phyloP scores from a whole-genome alignment of 1,284 basidiomycete species.

The Cryptococcus sp. region DNA sequence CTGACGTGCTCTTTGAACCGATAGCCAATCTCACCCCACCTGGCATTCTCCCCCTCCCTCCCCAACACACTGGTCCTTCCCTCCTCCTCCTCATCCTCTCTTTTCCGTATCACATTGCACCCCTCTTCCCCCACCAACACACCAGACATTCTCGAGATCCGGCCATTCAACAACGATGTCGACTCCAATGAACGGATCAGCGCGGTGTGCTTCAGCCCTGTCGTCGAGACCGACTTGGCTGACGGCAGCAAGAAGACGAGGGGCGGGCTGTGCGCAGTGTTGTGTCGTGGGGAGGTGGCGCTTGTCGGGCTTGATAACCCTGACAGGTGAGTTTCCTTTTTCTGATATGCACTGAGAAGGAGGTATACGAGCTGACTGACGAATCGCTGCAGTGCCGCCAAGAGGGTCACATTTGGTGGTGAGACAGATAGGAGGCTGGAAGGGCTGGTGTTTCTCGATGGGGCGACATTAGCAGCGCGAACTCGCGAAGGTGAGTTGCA shows the following conservation, averaged over 20 bases:
- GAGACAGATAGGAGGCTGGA: conserved; percentile 6
- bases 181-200: not conserved
- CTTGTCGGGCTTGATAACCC: conserved; percentile 12
- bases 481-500: conserved; percentile 6
- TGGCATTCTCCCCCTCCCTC: conserved; percentile 12
- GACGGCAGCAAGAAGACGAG: conserved; percentile 7
- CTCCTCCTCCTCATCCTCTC: conserved; percentile 1
- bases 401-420: conserved; percentile 13
- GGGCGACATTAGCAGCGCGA: conserved; percentile 16
- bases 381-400: conserved; percentile 4
- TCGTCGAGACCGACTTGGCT: not conserved
- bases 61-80: conserved; percentile 11
- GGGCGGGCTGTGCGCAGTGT: conserved; percentile 13
- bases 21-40: conserved; percentile 8
- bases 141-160: conserved; percentile 3
- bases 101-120: conserved; percentile 9
- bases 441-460: conserved; percentile 18
- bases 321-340: conserved; percentile 10
- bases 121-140: not conserved
- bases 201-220: conserved; percentile 16
- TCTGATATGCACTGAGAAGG: too few relatives aligned
- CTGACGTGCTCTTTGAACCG: not conserved
- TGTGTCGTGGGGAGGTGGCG: conserved; percentile 5
- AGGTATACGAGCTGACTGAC: not conserved
- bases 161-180: not conserved